A percentile compares a stretch with the other conserved stretches of the same genome.
phyloP scores from a whole-genome alignment of 306 rosid genomes.

The Lathyrus aphaca region DNA sequence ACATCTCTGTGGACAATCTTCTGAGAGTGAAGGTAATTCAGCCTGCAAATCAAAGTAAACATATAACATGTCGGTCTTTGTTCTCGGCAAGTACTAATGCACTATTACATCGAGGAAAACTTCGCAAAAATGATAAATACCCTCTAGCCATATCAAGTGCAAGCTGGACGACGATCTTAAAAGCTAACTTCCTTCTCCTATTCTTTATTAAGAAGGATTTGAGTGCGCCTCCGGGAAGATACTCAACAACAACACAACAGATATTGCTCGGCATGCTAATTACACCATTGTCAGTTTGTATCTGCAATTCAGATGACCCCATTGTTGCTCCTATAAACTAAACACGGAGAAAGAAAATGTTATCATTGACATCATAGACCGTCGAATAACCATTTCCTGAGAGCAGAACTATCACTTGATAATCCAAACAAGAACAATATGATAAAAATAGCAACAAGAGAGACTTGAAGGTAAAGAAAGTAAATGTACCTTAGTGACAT shows the following conservation, averaged over 20 bases:
- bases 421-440: neutral
- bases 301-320: conserved; percentile 85
- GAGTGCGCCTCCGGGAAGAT: conserved; percentile 84
- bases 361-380: too few species aligned
- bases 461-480: conserved; percentile 6
- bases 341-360: conserved; percentile 30
- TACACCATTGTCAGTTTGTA: conserved; percentile 86
- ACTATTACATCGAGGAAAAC: neutral
- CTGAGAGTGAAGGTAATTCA: conserved; percentile 93
- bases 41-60: conserved; percentile 43
- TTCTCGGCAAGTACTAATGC: neutral
- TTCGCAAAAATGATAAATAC: conserved; percentile 46
- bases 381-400: neutral
- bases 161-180: conserved; percentile 84
- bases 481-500: conserved; percentile 84
- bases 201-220: conserved; percentile 86
- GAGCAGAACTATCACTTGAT: neutral
- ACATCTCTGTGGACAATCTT: conserved; percentile 98
- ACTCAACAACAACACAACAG: conserved; percentile 94
- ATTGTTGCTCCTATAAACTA: conserved; percentile 96
- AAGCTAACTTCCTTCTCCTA: conserved; percentile 88
- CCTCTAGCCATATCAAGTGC: conserved; percentile 98
- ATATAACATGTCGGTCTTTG: conserved; percentile 7
- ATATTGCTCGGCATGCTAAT: conserved; percentile 87
- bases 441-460: neutral